These are phyloP conservation scores for Pichia eremophila DNA, from an alignment of 805 yeast genomes.

Conservation along the genomic window DNA sequence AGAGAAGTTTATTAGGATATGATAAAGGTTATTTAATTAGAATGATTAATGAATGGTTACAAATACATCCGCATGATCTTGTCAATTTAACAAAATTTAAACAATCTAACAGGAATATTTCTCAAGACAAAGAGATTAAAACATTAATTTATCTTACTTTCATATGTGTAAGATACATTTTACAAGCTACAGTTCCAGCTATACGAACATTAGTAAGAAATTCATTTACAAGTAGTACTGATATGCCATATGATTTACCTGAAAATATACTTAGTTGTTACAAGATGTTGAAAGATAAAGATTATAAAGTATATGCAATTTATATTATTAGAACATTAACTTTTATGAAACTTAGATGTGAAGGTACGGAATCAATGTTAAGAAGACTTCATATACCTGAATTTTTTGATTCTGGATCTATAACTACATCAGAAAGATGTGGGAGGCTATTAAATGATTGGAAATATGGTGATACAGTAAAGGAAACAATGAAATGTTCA, in stretches of 20 bases:
- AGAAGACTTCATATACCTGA: neutral
- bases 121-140: neutral
- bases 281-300: neutral
- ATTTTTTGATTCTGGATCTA: neutral
- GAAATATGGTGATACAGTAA: neutral
- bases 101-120: neutral
- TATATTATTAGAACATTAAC: constrained; percentile 1
- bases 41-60: constrained; percentile 4
- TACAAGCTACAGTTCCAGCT: constrained; percentile 1
- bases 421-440: neutral
- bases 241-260: neutral
- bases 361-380: neutral
- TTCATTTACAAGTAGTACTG: neutral
- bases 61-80: constrained; percentile 3
- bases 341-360: neutral
- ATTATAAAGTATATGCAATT: constrained; percentile 1
- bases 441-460: neutral
- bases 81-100: neutral
- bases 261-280: neutral
- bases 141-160: neutral
- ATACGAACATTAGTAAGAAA: neutral
- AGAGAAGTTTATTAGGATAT: neutral
- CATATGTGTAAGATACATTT: neutral
- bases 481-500: neutral
- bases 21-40: neutral